Conservation (phyloP, 257 asterid genomes). For the Nicotiana benthamiana region DNA sequence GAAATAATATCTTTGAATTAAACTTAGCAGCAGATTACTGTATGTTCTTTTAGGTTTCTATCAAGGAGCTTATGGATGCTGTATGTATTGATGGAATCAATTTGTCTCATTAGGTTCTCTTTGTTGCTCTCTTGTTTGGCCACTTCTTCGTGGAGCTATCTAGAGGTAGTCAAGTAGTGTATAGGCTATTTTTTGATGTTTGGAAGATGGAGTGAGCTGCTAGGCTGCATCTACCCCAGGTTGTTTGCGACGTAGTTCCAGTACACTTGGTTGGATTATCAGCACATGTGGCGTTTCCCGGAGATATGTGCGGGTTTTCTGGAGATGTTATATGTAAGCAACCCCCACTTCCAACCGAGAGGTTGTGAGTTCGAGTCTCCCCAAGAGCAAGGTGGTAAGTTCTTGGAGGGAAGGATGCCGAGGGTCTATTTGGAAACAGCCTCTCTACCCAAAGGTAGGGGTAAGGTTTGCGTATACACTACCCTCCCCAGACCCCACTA, state of each 20-base stretch:
- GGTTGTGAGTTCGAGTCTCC: too few species aligned
- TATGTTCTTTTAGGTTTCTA: background rate
- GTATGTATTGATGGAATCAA: background rate
- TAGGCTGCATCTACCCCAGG: background rate
- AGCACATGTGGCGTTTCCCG: background rate
- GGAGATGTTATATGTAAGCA: background rate
- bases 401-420: too few species aligned
- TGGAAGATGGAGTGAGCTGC: background rate
- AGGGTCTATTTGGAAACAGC: too few species aligned
- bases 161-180: background rate
- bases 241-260: background rate
- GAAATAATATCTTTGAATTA: background rate
- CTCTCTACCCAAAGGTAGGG: too few species aligned
- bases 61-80: background rate
- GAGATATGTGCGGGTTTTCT: background rate
- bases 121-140: constrained; percentile 2
- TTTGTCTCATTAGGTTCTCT: background rate
- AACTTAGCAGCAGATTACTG: background rate
- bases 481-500: too few species aligned
- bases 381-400: too few species aligned
- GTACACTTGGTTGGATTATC: background rate
- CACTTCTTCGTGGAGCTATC: background rate
- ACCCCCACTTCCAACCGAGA: too few species aligned
- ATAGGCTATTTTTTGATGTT: background rate
- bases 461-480: too few species aligned